Evolutionary conservation across 257 asterid genomes (phyloP).

Genomic region (Fraxinus cuspidata): DNA sequence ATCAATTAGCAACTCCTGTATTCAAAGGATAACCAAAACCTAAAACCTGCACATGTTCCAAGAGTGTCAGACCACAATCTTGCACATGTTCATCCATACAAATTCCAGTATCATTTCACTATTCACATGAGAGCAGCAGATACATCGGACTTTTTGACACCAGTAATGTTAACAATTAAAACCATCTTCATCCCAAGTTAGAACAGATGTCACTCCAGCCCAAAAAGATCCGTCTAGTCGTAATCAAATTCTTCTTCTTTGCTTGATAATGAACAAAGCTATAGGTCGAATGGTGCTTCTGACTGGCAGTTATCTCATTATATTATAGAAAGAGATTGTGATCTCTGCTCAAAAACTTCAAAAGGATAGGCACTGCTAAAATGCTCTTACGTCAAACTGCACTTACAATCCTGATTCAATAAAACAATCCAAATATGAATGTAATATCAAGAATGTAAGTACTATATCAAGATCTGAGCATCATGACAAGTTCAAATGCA

Average conservation of each 20-base stretch:
- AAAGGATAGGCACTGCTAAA: slow-evolving; percentile 19
- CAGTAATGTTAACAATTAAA: slow-evolving; percentile 27
- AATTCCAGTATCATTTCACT: slow-evolving; percentile 6
- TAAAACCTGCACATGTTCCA: slow-evolving; percentile 24
- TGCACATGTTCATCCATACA: slow-evolving; percentile 24
- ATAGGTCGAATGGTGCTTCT: slow-evolving; percentile 17
- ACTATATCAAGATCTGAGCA: slow-evolving; percentile 9
- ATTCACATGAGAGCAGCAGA: slow-evolving; percentile 25
- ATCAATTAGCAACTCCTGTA: slow-evolving; percentile 28
- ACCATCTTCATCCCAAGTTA: slow-evolving; percentile 34
- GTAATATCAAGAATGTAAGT: slow-evolving; percentile 10
- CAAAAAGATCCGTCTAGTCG: slow-evolving; percentile 7
- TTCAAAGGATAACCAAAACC: slow-evolving; percentile 7
- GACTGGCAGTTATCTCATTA: slow-evolving; percentile 4
- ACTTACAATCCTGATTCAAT: slow-evolving; percentile 35
- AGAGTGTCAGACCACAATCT: slow-evolving; percentile 22
- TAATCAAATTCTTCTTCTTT: slow-evolving; percentile 14
- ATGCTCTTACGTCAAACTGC: slow-evolving; percentile 14
- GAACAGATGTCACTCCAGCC: slow-evolving; percentile 25
- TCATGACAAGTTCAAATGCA: slow-evolving; percentile 22
- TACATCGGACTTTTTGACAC: slow-evolving; percentile 23
- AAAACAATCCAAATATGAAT: slow-evolving; percentile 21
- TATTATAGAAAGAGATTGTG: background rate
- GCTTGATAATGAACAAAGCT: slow-evolving; percentile 9
- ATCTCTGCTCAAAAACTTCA: slow-evolving; percentile 16